Conservation (phyloP, 805 yeast genomes). For the Wickerhamiella musiphila region DNA sequence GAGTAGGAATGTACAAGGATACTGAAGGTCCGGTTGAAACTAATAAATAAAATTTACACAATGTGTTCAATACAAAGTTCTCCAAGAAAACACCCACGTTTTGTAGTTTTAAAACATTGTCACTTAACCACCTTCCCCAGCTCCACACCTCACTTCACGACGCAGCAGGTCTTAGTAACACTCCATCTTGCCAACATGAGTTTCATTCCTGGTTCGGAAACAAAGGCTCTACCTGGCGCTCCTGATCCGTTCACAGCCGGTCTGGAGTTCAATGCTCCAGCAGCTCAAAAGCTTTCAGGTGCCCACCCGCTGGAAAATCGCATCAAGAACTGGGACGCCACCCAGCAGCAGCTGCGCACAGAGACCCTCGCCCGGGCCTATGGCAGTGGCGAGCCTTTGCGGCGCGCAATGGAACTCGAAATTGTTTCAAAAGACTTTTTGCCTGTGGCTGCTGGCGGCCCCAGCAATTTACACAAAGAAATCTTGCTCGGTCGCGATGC, state of each 20-base stretch:
- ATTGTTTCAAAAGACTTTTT: conserved; percentile 51
- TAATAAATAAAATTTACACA: too few species aligned
- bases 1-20: too few species aligned
- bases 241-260: neutral
- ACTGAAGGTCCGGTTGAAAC: too few species aligned
- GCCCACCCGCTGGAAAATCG: conserved; percentile 72
- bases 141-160: too few species aligned
- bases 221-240: neutral
- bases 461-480: conserved; percentile 49
- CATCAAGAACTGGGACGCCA: conserved; percentile 61
- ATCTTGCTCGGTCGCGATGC: conserved; percentile 64
- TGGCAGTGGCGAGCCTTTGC: conserved; percentile 89
- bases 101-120: too few species aligned
- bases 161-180: neutral
- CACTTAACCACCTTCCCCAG: too few species aligned
- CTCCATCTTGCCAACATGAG: neutral
- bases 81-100: too few species aligned
- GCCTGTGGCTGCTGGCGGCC: conserved; percentile 45
- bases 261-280: conserved; percentile 6
- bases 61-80: too few species aligned
- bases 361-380: conserved; percentile 68
- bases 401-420: conserved; percentile 73
- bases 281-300: conserved; percentile 22
- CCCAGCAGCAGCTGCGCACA: conserved; percentile 50
- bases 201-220: neutral